Conservation (phyloP, 768 basidiomycete genomes). For the Baorangia bicolor region DNA sequence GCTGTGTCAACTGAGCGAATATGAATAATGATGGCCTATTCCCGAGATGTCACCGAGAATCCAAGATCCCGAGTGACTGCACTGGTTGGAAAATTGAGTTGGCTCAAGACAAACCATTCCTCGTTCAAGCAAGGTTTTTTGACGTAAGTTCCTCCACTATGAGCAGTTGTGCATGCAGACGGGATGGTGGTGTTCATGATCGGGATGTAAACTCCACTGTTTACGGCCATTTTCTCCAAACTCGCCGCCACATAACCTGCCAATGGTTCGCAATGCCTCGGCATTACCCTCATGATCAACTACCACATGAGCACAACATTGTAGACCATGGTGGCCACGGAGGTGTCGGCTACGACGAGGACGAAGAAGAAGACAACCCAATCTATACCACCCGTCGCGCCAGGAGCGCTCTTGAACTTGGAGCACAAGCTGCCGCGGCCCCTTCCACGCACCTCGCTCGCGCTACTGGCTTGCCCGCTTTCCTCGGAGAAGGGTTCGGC, state of each 20-base stretch:
- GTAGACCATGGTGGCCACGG: not conserved
- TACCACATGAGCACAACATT: not conserved
- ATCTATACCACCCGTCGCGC: conserved; percentile 25
- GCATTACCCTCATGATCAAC: not conserved
- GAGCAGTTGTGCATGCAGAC: not conserved
- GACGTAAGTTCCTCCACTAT: not conserved
- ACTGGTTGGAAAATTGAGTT: not conserved
- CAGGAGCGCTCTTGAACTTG: conserved; percentile 22
- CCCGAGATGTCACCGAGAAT: not conserved
- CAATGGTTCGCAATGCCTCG: not conserved
- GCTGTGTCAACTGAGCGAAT: too few species aligned
- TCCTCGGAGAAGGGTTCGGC: conserved; percentile 28
- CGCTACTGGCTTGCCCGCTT: conserved; percentile 19
- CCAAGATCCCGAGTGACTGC: not conserved
- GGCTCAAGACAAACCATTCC: not conserved
- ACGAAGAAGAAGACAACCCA: not conserved
- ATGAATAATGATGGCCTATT: too few species aligned
- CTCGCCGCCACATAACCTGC: not conserved
- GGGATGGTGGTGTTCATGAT: not conserved
- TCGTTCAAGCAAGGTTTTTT: not conserved
- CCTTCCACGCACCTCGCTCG: conserved; percentile 12
- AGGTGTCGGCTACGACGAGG: not conserved
- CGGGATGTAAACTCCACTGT: not conserved
- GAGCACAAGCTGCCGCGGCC: conserved; percentile 3
- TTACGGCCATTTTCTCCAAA: not conserved